Conservation (phyloP, 1,284 basidiomycete species). For the Pascua guehoae region DNA sequence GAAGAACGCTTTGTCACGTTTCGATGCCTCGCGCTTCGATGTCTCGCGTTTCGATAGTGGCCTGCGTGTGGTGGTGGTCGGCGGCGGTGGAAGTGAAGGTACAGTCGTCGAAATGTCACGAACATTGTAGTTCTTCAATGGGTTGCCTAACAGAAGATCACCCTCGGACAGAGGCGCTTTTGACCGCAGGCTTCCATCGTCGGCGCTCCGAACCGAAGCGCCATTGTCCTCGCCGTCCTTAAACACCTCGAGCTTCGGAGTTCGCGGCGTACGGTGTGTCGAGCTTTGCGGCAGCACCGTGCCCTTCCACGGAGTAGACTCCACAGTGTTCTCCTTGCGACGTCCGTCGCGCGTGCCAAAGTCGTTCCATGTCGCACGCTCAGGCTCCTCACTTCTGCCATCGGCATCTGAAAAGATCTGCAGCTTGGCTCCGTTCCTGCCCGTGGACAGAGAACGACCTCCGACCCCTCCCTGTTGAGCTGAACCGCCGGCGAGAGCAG, state of each 20-base stretch:
- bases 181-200: slow-evolving; percentile 23
- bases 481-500: slow-evolving; percentile 19
- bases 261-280: slow-evolving; percentile 37
- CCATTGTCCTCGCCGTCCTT: slow-evolving; percentile 44
- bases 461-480: neutral
- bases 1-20: slow-evolving; percentile 14
- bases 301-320: slow-evolving; percentile 52
- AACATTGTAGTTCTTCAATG: slow-evolving; percentile 55
- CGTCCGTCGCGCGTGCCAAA: slow-evolving; percentile 52
- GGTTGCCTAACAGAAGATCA: slow-evolving; percentile 56
- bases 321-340: slow-evolving; percentile 53
- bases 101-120: slow-evolving; percentile 26
- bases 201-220: neutral
- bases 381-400: slow-evolving; percentile 14
- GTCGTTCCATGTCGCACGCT: slow-evolving; percentile 50
- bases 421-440: slow-evolving; percentile 48
- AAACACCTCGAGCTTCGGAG: slow-evolving; percentile 55
- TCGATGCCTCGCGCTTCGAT: slow-evolving; percentile 5
- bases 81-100: slow-evolving; percentile 13
- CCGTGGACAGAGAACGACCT: slow-evolving; percentile 16
- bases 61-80: slow-evolving; percentile 30
- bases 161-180: slow-evolving; percentile 46
- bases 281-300: slow-evolving; percentile 50
- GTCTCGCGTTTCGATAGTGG: slow-evolving; percentile 12
- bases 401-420: slow-evolving; percentile 49